Percentiles rank a stretch among this genome's conserved stretches.
Conservation (phyloP, 2,329 filamentous ascomycete genomes). For the Aureobasidium sp. region DNA sequence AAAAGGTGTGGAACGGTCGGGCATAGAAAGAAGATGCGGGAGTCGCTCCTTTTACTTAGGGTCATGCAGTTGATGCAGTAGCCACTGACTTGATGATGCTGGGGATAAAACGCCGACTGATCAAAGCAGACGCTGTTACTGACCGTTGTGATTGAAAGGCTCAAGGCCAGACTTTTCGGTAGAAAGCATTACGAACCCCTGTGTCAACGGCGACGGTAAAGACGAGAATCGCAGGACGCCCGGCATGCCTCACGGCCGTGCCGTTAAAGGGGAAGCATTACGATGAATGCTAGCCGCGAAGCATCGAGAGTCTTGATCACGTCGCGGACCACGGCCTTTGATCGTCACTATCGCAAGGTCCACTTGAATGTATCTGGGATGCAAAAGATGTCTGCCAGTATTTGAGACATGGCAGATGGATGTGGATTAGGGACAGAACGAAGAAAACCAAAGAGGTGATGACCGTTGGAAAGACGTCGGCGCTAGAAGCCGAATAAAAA, state of each 20-base stretch:
- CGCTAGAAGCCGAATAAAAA: slow-evolving; percentile 2
- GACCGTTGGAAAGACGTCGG: neutral
- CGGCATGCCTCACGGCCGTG: neutral
- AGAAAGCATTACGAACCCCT: neutral
- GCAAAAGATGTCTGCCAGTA: too few relatives aligned
- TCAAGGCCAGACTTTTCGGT: neutral
- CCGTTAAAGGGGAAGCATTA: neutral
- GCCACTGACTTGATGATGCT: neutral
- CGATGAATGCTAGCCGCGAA: neutral
- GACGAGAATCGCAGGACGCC: neutral
- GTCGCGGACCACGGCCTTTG: neutral
- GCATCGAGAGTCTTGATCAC: neutral
- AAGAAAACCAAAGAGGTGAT: neutral
- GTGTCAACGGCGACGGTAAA: neutral
- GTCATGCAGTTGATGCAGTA: neutral
- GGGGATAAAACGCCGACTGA: neutral
- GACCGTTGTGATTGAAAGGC: neutral
- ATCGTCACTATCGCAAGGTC: neutral
- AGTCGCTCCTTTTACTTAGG: neutral
- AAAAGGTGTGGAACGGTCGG: neutral
- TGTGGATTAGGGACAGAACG: neutral
- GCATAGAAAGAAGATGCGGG: neutral
- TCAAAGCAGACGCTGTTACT: neutral
- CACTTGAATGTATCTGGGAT: too few relatives aligned
- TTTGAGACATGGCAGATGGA: neutral